Evolutionary conservation across 345 rosid genomes (phyloP), one percentile per base, ranked within the genome.

Genomic region (Passiflora organensis): DNA sequence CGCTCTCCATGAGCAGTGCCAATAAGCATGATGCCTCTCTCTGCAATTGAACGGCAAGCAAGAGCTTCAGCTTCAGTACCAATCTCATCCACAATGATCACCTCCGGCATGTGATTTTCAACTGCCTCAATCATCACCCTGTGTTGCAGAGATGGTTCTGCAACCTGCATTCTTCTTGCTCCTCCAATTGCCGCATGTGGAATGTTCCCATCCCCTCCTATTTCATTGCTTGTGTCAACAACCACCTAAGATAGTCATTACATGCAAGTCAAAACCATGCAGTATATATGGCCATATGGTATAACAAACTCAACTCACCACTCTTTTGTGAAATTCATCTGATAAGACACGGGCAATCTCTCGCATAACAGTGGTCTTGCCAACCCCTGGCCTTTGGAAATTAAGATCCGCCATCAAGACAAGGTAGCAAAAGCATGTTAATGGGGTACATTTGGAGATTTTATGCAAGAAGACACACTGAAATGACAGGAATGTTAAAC

Each of bases 41-140:
- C 85, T 19, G 84, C 87, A 32, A 84, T 78, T 24, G 91, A 63
- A 41, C 76, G 85, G 63, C 83, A 82, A 45, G 85, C 85, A 58
- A 76, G 75, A 32, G 82, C 83, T 72, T 84, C 87, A 38, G 85
- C 79, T 63, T 78, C 82, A 20, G 85, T 84, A 53, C 91, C 80
- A 5, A 82, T 84, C 73, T 84, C 87, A 62, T 80, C 87, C 22
- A 84, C 76, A 9, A 86, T 72, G 46, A 86, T 78, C 34, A 80
- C 83, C 69, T 86, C 80, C 41, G 90, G 95, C 95, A 76, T 83
- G 65, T 81, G 88, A 65, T 86, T 86, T 67, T 86, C 95, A 36
- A 86, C 80, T 17, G 74, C 90, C 68, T 86, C 90, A 46, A 80
- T 75, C 90, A 86, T 83, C 51, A 86, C 82, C 70, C 59, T 75